Conservation (phyloP, 257 asterid genomes). For the Coffea eugenioides region DNA sequence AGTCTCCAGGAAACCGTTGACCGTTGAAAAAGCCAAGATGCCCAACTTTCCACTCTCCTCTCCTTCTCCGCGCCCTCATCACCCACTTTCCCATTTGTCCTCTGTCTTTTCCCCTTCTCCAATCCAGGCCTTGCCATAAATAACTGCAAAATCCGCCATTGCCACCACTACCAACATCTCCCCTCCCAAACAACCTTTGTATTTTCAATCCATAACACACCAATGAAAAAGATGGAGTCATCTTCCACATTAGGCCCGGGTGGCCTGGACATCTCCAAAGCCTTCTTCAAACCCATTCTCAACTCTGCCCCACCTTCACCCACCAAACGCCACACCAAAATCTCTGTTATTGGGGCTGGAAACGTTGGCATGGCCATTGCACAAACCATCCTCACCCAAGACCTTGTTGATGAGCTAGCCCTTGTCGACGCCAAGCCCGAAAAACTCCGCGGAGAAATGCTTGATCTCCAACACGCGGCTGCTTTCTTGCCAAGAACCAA, state of each 20-base stretch:
- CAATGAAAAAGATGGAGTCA: slow-evolving; percentile 56
- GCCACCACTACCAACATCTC: neutral
- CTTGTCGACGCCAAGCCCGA: slow-evolving; percentile 69
- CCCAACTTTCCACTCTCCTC: neutral
- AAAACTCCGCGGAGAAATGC: slow-evolving; percentile 84
- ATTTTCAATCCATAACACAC: neutral
- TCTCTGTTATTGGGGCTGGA: slow-evolving; percentile 84
- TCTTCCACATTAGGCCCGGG: slow-evolving; percentile 67
- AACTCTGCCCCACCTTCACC: slow-evolving; percentile 43
- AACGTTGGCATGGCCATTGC: slow-evolving; percentile 98
- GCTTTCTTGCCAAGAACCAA: slow-evolving; percentile 84
- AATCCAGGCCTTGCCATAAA: slow-evolving; percentile 7
- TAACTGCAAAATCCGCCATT: neutral
- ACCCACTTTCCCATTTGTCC: neutral
- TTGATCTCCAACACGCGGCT: slow-evolving; percentile 91
- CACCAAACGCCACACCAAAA: slow-evolving; percentile 59
- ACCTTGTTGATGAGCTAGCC: slow-evolving; percentile 74
- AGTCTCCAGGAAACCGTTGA: slow-evolving; percentile 15
- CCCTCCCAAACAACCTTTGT: neutral
- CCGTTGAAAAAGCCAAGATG: slow-evolving; percentile 14
- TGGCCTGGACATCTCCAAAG: slow-evolving; percentile 59
- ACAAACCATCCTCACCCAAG: slow-evolving; percentile 86
- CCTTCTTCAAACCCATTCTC: slow-evolving; percentile 59
- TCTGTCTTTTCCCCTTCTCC: neutral
- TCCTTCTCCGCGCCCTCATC: no score